Conservation (phyloP, 345 rosid genomes). For the Eucalyptus cloeziana region DNA sequence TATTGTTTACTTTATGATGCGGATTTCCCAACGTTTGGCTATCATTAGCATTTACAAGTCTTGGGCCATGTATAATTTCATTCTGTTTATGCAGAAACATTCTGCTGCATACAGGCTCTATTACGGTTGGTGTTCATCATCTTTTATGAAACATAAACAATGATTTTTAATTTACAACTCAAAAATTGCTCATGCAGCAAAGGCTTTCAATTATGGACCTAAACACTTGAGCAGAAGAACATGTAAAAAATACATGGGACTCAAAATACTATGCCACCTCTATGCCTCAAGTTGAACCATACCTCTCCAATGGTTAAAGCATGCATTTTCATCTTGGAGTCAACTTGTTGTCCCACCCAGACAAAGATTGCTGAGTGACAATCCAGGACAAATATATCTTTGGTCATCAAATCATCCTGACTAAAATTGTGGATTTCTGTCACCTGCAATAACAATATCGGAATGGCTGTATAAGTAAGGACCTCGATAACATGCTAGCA, state of each 20-base stretch:
- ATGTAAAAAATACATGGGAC: not conserved
- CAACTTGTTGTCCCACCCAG: conserved; percentile 94
- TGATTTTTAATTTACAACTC: not conserved
- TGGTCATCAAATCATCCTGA: conserved; percentile 96
- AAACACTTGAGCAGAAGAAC: not conserved
- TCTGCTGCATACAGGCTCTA: not conserved
- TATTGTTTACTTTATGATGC: not conserved
- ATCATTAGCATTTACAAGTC: not conserved
- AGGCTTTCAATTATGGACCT: not conserved
- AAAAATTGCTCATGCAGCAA: not conserved
- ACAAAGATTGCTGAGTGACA: conserved; percentile 77
- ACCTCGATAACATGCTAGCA: not conserved
- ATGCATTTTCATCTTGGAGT: conserved; percentile 54
- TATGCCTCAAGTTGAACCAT: not conserved
- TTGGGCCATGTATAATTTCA: not conserved
- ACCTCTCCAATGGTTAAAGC: conserved; percentile 86
- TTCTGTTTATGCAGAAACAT: not conserved
- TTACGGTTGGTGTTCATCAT: conserved; percentile 7
- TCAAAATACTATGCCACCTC: not conserved
- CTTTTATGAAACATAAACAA: not conserved
- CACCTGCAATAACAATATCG: conserved; percentile 31
- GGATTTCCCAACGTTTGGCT: not conserved
- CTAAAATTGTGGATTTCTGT: conserved; percentile 73
- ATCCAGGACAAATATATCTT: conserved; percentile 87
- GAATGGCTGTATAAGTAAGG: not conserved